Conservation (phyloP, 1,139 yeast species). For the Yamadazyma triangularis region DNA sequence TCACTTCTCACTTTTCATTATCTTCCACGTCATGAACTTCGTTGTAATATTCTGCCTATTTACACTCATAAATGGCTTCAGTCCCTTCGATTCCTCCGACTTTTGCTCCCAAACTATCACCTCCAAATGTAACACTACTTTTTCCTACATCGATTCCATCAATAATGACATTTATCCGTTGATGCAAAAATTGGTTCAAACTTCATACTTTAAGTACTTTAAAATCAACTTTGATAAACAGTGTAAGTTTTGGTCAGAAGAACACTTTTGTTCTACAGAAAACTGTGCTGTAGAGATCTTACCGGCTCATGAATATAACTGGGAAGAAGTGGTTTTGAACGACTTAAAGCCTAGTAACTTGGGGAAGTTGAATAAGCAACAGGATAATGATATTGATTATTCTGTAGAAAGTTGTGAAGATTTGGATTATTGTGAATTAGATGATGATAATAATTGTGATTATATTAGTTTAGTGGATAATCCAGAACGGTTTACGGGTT, state of each 20-base stretch:
- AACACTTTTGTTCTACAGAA: slow-evolving; percentile 84
- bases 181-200: slow-evolving; percentile 52
- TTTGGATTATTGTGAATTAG: slow-evolving; percentile 57
- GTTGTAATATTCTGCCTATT: slow-evolving; percentile 1
- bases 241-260: slow-evolving; percentile 87
- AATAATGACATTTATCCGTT: slow-evolving; percentile 41
- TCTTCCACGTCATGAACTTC: no score
- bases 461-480: slow-evolving; percentile 82
- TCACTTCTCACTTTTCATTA: no score
- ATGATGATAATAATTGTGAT: slow-evolving; percentile 61
- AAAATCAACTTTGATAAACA: slow-evolving; percentile 79
- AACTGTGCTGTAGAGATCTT: slow-evolving; percentile 89
- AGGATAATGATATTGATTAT: slow-evolving; percentile 45
- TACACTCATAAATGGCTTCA: slow-evolving; percentile 10
- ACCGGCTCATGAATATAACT: slow-evolving; percentile 42
- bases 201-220: slow-evolving; percentile 80
- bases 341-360: slow-evolving; percentile 52
- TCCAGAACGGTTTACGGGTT: slow-evolving; percentile 96
- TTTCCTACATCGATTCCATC: slow-evolving; percentile 38
- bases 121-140: slow-evolving; percentile 45
- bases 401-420: slow-evolving; percentile 21
- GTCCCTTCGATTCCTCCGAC: slow-evolving; percentile 44
- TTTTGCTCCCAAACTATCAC: slow-evolving; percentile 47
- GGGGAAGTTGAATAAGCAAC: slow-evolving; percentile 24
- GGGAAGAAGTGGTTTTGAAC: slow-evolving; percentile 63